phyloP scores from a whole-genome alignment of 495 filamentous ascomycete species.

The Penicillium waksmanii region DNA sequence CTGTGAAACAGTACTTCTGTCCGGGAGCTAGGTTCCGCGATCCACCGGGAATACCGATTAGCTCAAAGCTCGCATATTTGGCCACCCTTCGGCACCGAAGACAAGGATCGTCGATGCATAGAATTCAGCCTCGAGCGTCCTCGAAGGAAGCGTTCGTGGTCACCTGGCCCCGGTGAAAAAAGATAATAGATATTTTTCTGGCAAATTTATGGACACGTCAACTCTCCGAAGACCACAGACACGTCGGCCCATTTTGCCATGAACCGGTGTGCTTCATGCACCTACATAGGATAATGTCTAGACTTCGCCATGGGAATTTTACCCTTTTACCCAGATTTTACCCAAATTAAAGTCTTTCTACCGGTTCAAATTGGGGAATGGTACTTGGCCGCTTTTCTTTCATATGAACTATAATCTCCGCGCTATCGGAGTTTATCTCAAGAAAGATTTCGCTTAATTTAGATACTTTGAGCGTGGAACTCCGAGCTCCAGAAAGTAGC shows the following conservation, averaged over 20 bases:
- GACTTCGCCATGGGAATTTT: too few species aligned
- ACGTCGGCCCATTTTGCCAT: neutral
- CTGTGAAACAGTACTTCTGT: neutral
- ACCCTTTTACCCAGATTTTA: too few species aligned
- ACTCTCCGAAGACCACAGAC: neutral
- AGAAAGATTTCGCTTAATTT: too few species aligned
- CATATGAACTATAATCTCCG: too few species aligned
- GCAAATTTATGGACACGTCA: neutral
- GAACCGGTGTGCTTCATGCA: slow-evolving; percentile 2
- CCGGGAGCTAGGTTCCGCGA: neutral
- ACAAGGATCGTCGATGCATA: slow-evolving; percentile 16
- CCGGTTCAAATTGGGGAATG: too few species aligned
- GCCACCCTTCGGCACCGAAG: neutral
- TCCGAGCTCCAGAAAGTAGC: too few species aligned
- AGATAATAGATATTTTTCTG: neutral
- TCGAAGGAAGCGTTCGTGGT: slow-evolving; percentile 12
- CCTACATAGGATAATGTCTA: neutral
- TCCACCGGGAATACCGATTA: slow-evolving; percentile 1
- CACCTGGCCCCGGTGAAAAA: slow-evolving; percentile 10
- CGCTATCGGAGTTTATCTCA: too few species aligned
- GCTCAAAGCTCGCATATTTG: slow-evolving; percentile 6
- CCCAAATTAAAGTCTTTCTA: too few species aligned
- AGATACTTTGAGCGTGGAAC: too few species aligned
- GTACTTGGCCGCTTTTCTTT: too few species aligned
- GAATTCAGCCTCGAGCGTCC: slow-evolving; percentile 19